Percentiles rank a stretch among this genome's conserved stretches.
These are phyloP conservation scores for Quercus dentata DNA, from an alignment of 306 rosid genomes.

Conservation along the genomic window DNA sequence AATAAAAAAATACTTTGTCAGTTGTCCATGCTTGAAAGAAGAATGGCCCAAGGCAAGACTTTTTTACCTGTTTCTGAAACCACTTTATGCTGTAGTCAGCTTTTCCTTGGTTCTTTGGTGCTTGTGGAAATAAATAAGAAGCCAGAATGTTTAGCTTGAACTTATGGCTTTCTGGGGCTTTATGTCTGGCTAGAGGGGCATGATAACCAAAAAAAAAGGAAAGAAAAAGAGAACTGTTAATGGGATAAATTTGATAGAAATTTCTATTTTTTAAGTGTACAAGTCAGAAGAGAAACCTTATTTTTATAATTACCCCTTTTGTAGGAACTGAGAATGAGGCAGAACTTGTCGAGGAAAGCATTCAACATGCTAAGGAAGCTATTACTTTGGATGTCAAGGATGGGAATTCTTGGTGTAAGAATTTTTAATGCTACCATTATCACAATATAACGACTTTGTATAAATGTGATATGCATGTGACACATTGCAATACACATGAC, in stretches of 20 bases:
- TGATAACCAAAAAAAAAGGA: no score
- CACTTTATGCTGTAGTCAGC: no score
- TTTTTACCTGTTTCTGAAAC: no score
- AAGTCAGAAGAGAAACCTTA: background rate
- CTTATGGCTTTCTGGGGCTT: no score
- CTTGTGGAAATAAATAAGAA: no score
- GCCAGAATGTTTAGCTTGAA: no score
- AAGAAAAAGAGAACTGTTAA: no score
- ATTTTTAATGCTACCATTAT: conserved; percentile 6
- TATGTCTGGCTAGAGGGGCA: no score
- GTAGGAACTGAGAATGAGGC: conserved; percentile 79
- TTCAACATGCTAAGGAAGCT: conserved; percentile 88
- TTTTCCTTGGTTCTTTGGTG: no score
- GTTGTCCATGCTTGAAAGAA: conserved; percentile 92
- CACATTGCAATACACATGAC: background rate
- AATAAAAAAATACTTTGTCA: conserved; percentile 80
- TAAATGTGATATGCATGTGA: background rate
- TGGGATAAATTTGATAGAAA: background rate
- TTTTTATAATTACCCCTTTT: conserved; percentile 11
- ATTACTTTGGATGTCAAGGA: conserved; percentile 90
- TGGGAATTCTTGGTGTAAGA: conserved; percentile 95
- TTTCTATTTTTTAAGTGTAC: background rate
- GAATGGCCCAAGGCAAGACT: conserved; percentile 55
- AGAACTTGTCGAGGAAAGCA: conserved; percentile 93
- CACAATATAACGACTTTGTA: background rate